Evolutionary conservation across 2,329 filamentous ascomycete species (phyloP), one percentile per base, ranked within the genome.

Genomic region (Fusarium zealandicum): DNA sequence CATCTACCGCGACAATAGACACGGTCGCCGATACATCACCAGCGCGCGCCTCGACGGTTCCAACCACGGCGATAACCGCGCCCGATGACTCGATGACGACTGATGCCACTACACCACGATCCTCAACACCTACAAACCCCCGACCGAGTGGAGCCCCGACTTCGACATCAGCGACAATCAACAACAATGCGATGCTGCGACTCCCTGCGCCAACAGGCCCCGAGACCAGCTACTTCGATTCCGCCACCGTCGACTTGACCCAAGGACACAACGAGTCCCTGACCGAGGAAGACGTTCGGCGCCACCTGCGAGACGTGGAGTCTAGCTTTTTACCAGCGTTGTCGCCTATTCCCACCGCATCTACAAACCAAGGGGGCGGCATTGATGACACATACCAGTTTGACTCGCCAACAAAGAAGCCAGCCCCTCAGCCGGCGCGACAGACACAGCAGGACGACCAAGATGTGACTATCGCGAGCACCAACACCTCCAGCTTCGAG

Each of bases 271-370:
- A 78, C 47, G 80, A 84, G 48, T 82, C 81, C 4, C 69, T 83
- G 35, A 79, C 79, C 36, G 82, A 85, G 60, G 77, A 80, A 39
- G 78, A 78, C 36, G 77, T 86, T 16, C 76, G 79, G 57, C 78
- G 80, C 49, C 84, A 87, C 66, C 70, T 88, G 16, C 78, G 82
- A 63, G 85, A 88, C 65, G 79, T 87, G 57, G 86, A 89, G 67
- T 88, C 85, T 28, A 88, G 85, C 72, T 88, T 88, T 65, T 69
- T 86, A 48, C 81, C 82, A 2, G 78, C 80, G 6, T 69, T 82
- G 6, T 87, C 85, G 7, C 84, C 85, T 11, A 78, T 86, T 39
- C 78, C 77, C 30, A 75, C 75, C 25, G 74, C 78, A 43, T 72
- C 76, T 9, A 72, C 75, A 28, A 75, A 74, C 59, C 59, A 36